phyloP scores from a whole-genome alignment of 257 asterid genomes.

The Gentiana straminea region DNA sequence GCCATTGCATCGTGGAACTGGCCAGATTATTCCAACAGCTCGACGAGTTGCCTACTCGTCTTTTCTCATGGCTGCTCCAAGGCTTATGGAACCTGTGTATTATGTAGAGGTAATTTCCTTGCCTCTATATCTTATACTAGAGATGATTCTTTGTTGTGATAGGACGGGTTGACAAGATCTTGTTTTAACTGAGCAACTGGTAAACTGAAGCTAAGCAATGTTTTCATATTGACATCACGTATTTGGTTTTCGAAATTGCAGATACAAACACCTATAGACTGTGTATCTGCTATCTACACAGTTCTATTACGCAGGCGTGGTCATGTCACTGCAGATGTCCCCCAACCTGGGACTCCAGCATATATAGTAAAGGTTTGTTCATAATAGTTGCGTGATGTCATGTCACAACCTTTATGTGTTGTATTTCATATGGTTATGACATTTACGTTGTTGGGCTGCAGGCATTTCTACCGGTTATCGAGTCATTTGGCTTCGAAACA shows the following conservation, averaged over 20 bases:
- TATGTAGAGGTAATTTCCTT: conserved; percentile 57
- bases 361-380: conserved; percentile 78
- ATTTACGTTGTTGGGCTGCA: conserved; percentile 10
- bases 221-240: conserved; percentile 1
- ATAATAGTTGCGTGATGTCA: background rate
- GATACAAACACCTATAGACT: conserved; percentile 97
- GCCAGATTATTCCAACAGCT: conserved; percentile 96
- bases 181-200: too few species aligned
- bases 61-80: conserved; percentile 94
- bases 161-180: too few species aligned
- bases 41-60: conserved; percentile 98
- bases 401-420: conserved; percentile 2
- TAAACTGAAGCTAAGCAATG: too few species aligned
- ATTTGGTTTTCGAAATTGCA: conserved; percentile 24
- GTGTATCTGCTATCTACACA: conserved; percentile 91
- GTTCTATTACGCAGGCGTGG: conserved; percentile 95
- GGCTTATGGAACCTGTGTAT: conserved; percentile 93
- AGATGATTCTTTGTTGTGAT: too few species aligned
- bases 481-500: conserved; percentile 94
- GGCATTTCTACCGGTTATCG: conserved; percentile 96
- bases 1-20: conserved; percentile 94
- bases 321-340: conserved; percentile 92
- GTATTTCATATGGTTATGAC: background rate
- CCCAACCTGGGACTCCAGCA: conserved; percentile 97
- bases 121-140: too few species aligned